Evolutionary conservation across 2,329 filamentous ascomycete genomes (phyloP), one percentile per base, ranked within the genome.

Genomic region (Zopfia rhizophila): DNA sequence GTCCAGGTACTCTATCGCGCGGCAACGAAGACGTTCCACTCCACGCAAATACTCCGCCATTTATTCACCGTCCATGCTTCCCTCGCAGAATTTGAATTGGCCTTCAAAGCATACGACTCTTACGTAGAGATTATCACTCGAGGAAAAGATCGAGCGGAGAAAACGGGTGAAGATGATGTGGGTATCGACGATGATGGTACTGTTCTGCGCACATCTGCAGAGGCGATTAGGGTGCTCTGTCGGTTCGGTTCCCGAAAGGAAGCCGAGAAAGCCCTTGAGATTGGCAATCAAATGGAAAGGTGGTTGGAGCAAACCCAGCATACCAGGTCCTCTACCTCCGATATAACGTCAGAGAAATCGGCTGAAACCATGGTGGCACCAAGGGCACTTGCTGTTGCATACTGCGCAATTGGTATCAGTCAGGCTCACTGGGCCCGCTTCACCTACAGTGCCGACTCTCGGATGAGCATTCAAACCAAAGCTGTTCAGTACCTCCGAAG

Each of bases 11-110:
- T 99, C 5, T 99, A 97, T 71, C 88, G 88, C 27, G 90, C 92
- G 16, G 90, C 93, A 6, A 91, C 89, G 7, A 96, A 94, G 71
- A 96, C 92, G 0, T 99, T 94, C 65, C 94, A 99, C 72, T 99
- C 94, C 1, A 96, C 93, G 1, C 78, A 91, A 7, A 89, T 97
- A 51, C 76, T 99, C 21, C 83, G 93, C 46, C 84, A 92, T 61
- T 79, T 99, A 0, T 97, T 97, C 66, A 87, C 85, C 8, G 88
- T 96, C 2, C 94, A 99, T 69, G 79, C 93, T 13, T 84, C 91
- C 2, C 79, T 97, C 13, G 91, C 91, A 7, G 93, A 99, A 59
- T 97, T 97, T 56, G 90, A 96, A 44, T 77, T 97, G 36, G 92
- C 92, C 1, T 86, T 96, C 69, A 91, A 91, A 65, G 90, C 94